These are phyloP conservation scores for Kalmusia sp. DNA, from an alignment of 2,329 filamentous ascomycete genomes.

Conservation along the genomic window DNA sequence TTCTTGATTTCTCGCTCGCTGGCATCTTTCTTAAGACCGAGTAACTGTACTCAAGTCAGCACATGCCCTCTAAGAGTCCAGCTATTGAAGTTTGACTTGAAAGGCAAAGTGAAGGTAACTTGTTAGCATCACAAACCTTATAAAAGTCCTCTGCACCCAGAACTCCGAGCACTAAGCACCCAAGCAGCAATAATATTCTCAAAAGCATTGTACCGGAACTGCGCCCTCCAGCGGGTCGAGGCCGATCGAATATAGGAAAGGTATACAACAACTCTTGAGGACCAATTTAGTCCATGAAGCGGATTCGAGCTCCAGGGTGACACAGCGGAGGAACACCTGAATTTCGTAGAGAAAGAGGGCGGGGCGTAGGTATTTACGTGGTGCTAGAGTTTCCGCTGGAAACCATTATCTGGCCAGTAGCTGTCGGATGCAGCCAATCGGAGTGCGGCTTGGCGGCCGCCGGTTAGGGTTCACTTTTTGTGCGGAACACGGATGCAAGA, in stretches of 20 bases:
- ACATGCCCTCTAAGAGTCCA: neutral
- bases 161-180: constrained; percentile 52
- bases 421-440: constrained; percentile 32
- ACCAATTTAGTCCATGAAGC: constrained; percentile 24
- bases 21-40: constrained; percentile 80
- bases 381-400: constrained; percentile 25
- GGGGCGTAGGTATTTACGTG: constrained; percentile 10
- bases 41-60: constrained; percentile 62
- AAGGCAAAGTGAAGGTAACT: constrained; percentile 2
- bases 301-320: neutral
- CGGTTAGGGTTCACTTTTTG: constrained; percentile 28
- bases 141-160: constrained; percentile 74
- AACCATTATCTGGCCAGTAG: constrained; percentile 34
- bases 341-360: neutral
- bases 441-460: constrained; percentile 29
- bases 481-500: constrained; percentile 14
- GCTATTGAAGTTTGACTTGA: neutral
- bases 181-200: constrained; percentile 51
- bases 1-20: constrained; percentile 90
- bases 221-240: constrained; percentile 18
- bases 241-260: constrained; percentile 27
- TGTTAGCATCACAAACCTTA: constrained; percentile 57
- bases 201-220: constrained; percentile 50
- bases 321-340: neutral
- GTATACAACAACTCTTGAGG: constrained; percentile 9